Conservation (phyloP, 1,139 yeast species). For the Debaryomycetaceae sp. region DNA sequence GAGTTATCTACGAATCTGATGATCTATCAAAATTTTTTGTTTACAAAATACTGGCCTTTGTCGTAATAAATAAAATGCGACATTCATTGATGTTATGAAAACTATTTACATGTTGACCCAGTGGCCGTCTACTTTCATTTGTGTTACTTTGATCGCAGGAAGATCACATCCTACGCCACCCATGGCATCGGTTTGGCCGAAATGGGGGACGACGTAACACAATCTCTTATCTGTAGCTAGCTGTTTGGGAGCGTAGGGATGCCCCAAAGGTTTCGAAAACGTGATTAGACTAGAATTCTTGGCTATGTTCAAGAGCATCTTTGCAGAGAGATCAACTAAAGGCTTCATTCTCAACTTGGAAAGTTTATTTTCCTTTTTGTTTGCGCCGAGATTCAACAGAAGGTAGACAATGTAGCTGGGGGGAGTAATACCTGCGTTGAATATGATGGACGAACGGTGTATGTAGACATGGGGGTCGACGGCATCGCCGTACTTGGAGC, state of each 20-base stretch:
- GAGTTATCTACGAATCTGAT: not conserved
- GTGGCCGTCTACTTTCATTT: slow-evolving; percentile 56
- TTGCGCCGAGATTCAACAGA: slow-evolving; percentile 49
- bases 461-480: slow-evolving; percentile 62
- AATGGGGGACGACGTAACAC: slow-evolving; percentile 87
- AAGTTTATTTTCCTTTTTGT: slow-evolving; percentile 25
- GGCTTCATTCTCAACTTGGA: slow-evolving; percentile 68
- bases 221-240: slow-evolving; percentile 65
- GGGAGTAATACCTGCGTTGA: slow-evolving; percentile 56
- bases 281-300: slow-evolving; percentile 69
- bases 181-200: slow-evolving; percentile 79
- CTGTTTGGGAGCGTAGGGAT: slow-evolving; percentile 80
- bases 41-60: not conserved
- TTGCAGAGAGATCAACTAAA: slow-evolving; percentile 70
- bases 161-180: slow-evolving; percentile 93
- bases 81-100: slow-evolving; percentile 2
- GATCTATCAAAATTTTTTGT: not conserved
- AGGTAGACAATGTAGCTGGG: slow-evolving; percentile 76
- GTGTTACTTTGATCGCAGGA: slow-evolving; percentile 77
- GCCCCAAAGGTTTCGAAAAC: slow-evolving; percentile 88
- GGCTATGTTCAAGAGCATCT: slow-evolving; percentile 75
- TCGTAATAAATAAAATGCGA: slow-evolving; percentile 1
- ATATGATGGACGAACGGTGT: slow-evolving; percentile 70
- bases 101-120: slow-evolving; percentile 41
- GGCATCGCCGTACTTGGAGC: slow-evolving; percentile 31